phyloP scores from a whole-genome alignment of 805 yeast genomes.

The Metschnikowia arizonensis region DNA sequence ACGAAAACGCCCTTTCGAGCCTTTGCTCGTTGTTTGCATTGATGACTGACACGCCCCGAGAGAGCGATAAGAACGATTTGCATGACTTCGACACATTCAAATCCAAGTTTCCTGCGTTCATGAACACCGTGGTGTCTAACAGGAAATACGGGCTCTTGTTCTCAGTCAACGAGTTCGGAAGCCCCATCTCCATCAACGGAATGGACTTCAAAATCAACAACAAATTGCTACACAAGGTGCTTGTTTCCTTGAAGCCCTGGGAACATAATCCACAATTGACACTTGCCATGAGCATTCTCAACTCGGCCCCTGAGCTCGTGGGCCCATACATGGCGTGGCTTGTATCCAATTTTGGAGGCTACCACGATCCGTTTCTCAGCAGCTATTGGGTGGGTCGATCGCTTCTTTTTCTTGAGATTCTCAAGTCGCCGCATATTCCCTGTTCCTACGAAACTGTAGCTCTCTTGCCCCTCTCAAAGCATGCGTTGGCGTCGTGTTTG shows the following conservation, averaged over 20 bases:
- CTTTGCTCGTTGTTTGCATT: conserved; percentile 45
- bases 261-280: conserved; percentile 63
- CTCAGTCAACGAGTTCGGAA: conserved; percentile 49
- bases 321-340: conserved; percentile 64
- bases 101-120: conserved; percentile 39
- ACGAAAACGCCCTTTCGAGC: conserved; percentile 66
- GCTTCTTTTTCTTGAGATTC: conserved; percentile 53
- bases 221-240: conserved; percentile 56
- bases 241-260: conserved; percentile 75
- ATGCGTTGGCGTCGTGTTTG: conserved; percentile 56
- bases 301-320: conserved; percentile 61
- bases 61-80: conserved; percentile 16
- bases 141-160: conserved; percentile 43
- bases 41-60: conserved; percentile 6
- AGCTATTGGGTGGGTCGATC: conserved; percentile 83
- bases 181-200: conserved; percentile 43
- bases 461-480: conserved; percentile 60
- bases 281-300: conserved; percentile 48
- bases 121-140: conserved; percentile 49
- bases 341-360: conserved; percentile 54
- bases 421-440: conserved; percentile 54
- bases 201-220: conserved; percentile 60
- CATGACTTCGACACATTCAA: conserved; percentile 35
- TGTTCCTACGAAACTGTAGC: conserved; percentile 47
- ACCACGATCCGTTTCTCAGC: conserved; percentile 73